These are phyloP conservation scores for Neoboletus brunneissimus DNA, from an alignment of 768 basidiomycete genomes.

Conservation along the genomic window DNA sequence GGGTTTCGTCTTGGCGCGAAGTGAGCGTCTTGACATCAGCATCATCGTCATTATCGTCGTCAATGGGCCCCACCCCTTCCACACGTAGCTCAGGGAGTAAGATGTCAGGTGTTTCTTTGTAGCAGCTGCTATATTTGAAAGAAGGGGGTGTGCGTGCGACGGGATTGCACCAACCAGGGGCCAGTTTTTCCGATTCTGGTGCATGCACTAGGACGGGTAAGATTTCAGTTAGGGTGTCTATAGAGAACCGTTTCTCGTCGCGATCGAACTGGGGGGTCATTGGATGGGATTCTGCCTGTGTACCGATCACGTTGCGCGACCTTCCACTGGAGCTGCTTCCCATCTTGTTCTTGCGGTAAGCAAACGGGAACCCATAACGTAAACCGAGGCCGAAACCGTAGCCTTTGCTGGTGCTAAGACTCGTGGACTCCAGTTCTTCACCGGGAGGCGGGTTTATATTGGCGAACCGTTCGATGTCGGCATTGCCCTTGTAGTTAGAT, in stretches of 20 bases:
- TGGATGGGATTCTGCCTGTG: constrained; percentile 18
- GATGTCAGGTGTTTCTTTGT: constrained; percentile 12
- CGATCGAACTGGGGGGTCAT: constrained; percentile 21
- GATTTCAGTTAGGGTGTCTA: constrained; percentile 20
- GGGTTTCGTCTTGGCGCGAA: constrained; percentile 33
- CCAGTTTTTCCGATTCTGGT: constrained; percentile 34
- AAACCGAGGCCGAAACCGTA: constrained; percentile 35
- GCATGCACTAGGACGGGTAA: constrained; percentile 12
- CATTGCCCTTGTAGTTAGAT: background rate
- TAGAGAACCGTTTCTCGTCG: constrained; percentile 32
- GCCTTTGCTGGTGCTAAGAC: constrained; percentile 32
- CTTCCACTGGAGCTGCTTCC: constrained; percentile 20
- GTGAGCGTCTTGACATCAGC: constrained; percentile 32
- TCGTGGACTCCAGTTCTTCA: constrained; percentile 27
- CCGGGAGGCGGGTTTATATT: constrained; percentile 9
- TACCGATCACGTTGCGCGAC: constrained; percentile 8
- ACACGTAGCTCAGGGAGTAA: constrained; percentile 22
- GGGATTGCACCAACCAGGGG: constrained; percentile 32
- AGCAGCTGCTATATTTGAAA: constrained; percentile 9
- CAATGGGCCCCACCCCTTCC: constrained; percentile 10
- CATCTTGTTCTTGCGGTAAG: constrained; percentile 22
- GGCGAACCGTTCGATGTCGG: constrained; percentile 12
- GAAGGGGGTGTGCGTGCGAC: constrained; percentile 12
- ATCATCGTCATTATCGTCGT: constrained; percentile 25
- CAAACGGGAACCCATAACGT: constrained; percentile 26